Conservation (phyloP, 257 asterid species). For the Gardenia jasminoides region DNA sequence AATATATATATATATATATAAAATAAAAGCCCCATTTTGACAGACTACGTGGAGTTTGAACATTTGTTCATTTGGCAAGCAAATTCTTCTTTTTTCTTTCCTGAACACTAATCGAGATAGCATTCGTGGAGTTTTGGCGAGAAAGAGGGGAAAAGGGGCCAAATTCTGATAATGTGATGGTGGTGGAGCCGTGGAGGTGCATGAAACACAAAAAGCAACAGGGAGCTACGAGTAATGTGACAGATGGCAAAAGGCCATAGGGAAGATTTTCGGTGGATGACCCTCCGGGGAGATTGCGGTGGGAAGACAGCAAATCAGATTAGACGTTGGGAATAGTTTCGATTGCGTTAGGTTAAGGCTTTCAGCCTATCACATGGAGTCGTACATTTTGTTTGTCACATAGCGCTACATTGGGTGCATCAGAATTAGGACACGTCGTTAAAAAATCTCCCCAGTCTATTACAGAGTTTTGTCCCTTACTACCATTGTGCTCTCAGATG, state of each 20-base stretch:
- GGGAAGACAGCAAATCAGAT: conserved; percentile 14
- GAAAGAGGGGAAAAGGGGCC: too few species aligned
- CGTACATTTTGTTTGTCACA: too few species aligned
- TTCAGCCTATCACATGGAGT: too few species aligned
- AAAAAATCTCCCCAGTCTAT: too few species aligned
- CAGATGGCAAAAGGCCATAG: conserved; percentile 12
- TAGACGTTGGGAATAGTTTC: background rate
- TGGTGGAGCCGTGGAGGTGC: too few species aligned
- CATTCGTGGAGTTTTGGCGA: background rate
- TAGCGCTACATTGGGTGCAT: too few species aligned
- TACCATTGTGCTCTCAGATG: too few species aligned
- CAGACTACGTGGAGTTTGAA: too few species aligned
- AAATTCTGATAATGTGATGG: background rate
- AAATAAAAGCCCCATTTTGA: too few species aligned
- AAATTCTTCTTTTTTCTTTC: background rate
- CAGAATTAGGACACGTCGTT: background rate
- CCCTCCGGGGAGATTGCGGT: conserved; percentile 14
- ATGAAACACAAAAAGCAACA: background rate
- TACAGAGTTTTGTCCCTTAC: background rate
- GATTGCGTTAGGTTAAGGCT: background rate
- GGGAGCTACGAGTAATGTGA: background rate
- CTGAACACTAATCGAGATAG: background rate
- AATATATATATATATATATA: too few species aligned
- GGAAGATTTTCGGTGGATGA: conserved; percentile 14
- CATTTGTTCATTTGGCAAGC: too few species aligned